Evolutionary conservation across 2,329 filamentous ascomycete species (phyloP).

Genomic region (Cladosporium sp.): DNA sequence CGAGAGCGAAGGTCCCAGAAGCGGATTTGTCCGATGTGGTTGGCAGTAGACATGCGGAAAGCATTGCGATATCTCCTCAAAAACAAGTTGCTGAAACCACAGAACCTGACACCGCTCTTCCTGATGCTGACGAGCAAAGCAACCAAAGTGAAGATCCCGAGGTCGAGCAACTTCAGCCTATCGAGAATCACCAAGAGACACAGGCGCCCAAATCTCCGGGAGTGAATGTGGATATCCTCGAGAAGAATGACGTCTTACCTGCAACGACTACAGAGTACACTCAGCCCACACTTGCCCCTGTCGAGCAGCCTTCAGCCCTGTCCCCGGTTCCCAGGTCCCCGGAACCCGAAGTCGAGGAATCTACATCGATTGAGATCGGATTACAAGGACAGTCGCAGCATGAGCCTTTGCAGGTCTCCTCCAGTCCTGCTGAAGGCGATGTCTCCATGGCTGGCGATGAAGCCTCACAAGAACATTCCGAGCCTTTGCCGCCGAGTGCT

Average conservation of each 20-base stretch:
- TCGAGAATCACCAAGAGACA: not conserved
- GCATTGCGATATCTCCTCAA: too few relatives aligned
- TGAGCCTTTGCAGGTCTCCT: not conserved
- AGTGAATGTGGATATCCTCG: not conserved
- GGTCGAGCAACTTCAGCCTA: not conserved
- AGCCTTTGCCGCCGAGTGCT: not conserved
- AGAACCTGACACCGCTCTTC: not conserved
- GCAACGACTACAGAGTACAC: too few relatives aligned
- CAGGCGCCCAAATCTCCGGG: not conserved
- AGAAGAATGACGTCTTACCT: not conserved
- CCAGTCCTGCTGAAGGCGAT: not conserved
- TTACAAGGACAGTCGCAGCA: not conserved
- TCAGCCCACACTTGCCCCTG: too few relatives aligned
- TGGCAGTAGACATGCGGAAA: not conserved
- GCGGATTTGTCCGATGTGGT: too few relatives aligned
- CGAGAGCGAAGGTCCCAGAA: not conserved
- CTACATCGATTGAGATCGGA: not conserved
- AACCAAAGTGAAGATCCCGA: not conserved
- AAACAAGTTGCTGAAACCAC: not conserved
- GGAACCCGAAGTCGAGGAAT: not conserved
- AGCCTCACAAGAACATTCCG: not conserved
- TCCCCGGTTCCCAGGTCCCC: not conserved
- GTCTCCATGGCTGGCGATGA: not conserved
- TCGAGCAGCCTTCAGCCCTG: not conserved
- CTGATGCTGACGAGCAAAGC: not conserved